Conservation (phyloP, 2,329 filamentous ascomycete genomes). For the Orbilia javanica region DNA sequence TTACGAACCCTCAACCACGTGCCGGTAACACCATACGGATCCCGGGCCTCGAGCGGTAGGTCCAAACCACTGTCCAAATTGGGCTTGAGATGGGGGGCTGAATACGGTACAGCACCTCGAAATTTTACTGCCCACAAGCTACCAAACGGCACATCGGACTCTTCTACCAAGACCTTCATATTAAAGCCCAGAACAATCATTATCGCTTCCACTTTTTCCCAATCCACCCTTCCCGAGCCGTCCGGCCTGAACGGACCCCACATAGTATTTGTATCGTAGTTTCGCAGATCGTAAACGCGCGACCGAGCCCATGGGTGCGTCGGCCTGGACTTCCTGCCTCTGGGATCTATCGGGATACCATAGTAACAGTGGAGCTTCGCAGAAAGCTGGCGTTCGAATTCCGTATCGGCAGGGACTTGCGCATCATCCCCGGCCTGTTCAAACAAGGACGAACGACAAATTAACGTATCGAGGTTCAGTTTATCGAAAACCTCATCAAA, state of each 20-base stretch:
- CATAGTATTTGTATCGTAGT: constrained; percentile 72
- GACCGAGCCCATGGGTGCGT: constrained; percentile 75
- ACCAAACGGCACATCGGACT: constrained; percentile 67
- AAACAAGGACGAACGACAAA: constrained; percentile 76
- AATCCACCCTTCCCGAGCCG: constrained; percentile 75
- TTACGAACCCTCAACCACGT: constrained; percentile 75
- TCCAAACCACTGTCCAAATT: constrained; percentile 63
- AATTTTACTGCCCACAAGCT: constrained; percentile 72
- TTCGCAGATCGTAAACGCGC: constrained; percentile 79
- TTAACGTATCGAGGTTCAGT: constrained; percentile 72
- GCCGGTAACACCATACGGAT: constrained; percentile 79
- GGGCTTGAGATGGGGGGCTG: constrained; percentile 7
- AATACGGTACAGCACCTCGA: constrained; percentile 66
- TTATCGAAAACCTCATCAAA: constrained; percentile 68
- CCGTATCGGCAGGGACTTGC: constrained; percentile 65
- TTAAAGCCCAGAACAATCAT: constrained; percentile 78
- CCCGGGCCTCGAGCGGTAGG: constrained; percentile 69
- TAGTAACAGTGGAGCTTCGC: constrained; percentile 79
- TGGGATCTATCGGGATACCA: constrained; percentile 71
- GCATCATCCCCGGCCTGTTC: constrained; percentile 69
- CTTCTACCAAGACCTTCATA: constrained; percentile 68
- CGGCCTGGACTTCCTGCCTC: constrained; percentile 57
- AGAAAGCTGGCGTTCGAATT: constrained; percentile 72
- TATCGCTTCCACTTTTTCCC: constrained; percentile 83
- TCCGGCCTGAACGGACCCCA: constrained; percentile 82